Evolutionary conservation across 129 eudicot genomes (phyloP).

Genomic region (Saussurea involucrata): DNA sequence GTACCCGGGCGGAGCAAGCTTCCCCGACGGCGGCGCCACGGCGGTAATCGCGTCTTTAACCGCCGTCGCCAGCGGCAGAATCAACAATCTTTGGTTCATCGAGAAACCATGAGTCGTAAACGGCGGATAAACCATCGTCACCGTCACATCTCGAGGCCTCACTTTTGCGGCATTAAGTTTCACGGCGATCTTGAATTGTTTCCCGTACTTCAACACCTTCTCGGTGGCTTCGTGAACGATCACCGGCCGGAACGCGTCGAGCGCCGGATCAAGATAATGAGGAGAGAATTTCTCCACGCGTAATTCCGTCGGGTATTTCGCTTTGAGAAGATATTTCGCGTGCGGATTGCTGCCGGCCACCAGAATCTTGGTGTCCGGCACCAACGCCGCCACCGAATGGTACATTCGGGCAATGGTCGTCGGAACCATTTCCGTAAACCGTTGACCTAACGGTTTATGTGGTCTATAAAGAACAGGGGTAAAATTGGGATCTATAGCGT

Average conservation of each 20-base stretch:
- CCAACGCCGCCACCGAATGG: constrained; percentile 59
- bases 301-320: constrained; percentile 56
- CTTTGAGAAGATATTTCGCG: constrained; percentile 23
- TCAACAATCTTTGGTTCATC: constrained; percentile 55
- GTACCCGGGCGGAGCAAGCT: constrained; percentile 59
- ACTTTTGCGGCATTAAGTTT: not conserved
- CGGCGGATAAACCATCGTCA: constrained; percentile 66
- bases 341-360: constrained; percentile 86
- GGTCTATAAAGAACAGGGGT: constrained; percentile 65
- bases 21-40: constrained; percentile 31
- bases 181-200: constrained; percentile 7
- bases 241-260: constrained; percentile 24
- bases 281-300: constrained; percentile 80
- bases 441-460: constrained; percentile 33
- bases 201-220: constrained; percentile 41
- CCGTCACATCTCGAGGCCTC: constrained; percentile 32
- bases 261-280: constrained; percentile 56
- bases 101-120: constrained; percentile 85
- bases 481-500: constrained; percentile 52
- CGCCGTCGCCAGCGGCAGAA: constrained; percentile 21
- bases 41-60: constrained; percentile 2
- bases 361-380: constrained; percentile 54
- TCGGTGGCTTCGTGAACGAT: constrained; percentile 22
- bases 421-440: constrained; percentile 49
- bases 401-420: constrained; percentile 73